Evolutionary conservation across 2,329 filamentous ascomycete genomes (phyloP), one percentile per base, ranked within the genome.

Genomic region (Phyllosticta paracitricarpa): DNA sequence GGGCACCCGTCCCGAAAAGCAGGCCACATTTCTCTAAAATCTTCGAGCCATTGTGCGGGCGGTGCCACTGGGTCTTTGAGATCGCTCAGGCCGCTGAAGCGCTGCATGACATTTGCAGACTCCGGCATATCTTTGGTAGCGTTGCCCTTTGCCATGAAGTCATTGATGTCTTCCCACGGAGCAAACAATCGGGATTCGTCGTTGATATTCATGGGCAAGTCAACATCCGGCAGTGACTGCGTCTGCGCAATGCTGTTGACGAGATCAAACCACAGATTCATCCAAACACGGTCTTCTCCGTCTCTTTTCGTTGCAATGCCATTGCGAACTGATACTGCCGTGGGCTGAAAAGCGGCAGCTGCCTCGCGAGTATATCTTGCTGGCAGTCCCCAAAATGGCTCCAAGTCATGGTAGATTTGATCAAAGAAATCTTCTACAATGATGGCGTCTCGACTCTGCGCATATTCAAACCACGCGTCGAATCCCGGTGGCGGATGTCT

Each of bases 341-440:
- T 52, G 22, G 57, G 57, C 40, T 48, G 40, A 48, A 48, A 48
- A 4, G 22, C 28, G 4, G n/a, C 54, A 4, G n/a, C 24, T 28
- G 25, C 54, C 26, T 35, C 54, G 24, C n/a, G n/a, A 28, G 48
- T 33, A 26, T 74, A 67, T 51, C 68, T 68, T 3, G 79, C 70
- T 3, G 72, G 64, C 1, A 80, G 61, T 5, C 72, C 78, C 79
- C 80, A 81, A 64, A 79, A 81, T 0, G 79, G 79, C 28, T 68
- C 71, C 26, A 81, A 57, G 61, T 81, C 79, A 61, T 77, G 67
- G 66, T 81, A 79, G 9, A 82, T 78, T 62, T 77, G 78, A 62
- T 81, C 79, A 65, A 79, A 81, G 63, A 80, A 77, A 6, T 79
- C 76, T 65, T 81, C 79, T 4, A 81, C 69, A 1, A 81, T 70